phyloP scores from a whole-genome alignment of 2,329 filamentous ascomycete genomes.

The Diaporthe australafricana region DNA sequence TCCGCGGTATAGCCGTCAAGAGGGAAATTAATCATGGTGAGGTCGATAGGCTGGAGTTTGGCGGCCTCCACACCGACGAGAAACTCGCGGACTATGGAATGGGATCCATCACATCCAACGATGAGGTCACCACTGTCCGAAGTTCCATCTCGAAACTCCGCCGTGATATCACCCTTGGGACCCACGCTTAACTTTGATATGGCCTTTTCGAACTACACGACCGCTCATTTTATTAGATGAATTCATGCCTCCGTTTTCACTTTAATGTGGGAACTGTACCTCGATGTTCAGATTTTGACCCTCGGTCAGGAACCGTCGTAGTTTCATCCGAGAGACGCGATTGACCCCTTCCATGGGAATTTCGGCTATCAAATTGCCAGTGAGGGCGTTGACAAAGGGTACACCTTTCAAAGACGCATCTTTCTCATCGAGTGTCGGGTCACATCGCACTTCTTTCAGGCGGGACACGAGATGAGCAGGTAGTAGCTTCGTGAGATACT shows the following conservation, averaged over 20 bases:
- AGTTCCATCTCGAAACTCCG: not conserved
- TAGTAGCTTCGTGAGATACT: not conserved
- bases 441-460: not conserved
- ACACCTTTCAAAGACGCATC: not conserved
- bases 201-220: not conserved
- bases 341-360: conserved; percentile 8
- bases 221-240: not conserved
- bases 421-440: not conserved
- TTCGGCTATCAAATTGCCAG: not conserved
- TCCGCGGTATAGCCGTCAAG: not conserved
- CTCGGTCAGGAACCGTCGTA: not conserved
- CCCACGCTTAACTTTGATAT: not conserved
- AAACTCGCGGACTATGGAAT: not conserved
- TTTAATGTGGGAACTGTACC: not conserved
- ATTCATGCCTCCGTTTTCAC: not conserved
- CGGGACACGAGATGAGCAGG: not conserved
- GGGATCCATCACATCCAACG: conserved; percentile 7
- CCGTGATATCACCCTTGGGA: not conserved
- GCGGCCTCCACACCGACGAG: not conserved
- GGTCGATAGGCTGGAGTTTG: not conserved
- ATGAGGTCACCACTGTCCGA: not conserved
- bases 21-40: conserved; percentile 4
- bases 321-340: conserved; percentile 4
- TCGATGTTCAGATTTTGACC: not conserved
- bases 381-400: not conserved